phyloP scores from a whole-genome alignment of 163 green algal species.

The Trebouxia gelatinosa region DNA sequence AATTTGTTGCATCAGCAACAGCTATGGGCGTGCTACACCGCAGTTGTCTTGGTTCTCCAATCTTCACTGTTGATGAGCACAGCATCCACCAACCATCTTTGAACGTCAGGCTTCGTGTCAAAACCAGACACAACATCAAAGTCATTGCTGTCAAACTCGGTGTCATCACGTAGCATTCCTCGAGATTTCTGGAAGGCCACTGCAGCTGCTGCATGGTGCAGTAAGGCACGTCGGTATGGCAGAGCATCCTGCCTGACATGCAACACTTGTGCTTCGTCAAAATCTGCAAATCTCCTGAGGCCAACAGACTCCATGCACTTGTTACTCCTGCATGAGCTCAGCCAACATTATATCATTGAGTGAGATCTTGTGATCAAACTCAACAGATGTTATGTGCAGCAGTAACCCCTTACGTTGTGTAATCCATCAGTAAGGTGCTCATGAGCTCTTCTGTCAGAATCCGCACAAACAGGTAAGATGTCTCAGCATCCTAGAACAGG shows the following conservation, averaged over 20 bases:
- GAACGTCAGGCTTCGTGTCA: conserved; percentile 14
- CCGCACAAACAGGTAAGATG: conserved; percentile 9
- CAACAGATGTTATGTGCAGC: too few relatives aligned
- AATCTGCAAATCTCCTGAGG: conserved; percentile 4
- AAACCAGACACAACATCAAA: conserved; percentile 12
- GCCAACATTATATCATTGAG: not conserved
- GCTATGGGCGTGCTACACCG: too few relatives aligned
- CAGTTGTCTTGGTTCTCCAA: too few relatives aligned
- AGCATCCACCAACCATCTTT: too few relatives aligned
- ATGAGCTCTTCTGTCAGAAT: conserved; percentile 20
- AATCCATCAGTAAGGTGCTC: conserved; percentile 17
- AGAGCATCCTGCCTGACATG: conserved; percentile 19
- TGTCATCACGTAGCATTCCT: conserved; percentile 18
- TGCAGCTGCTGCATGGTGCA: conserved; percentile 7
- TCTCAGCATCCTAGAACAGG: conserved; percentile 11
- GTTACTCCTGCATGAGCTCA: conserved; percentile 17
- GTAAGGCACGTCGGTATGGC: conserved; percentile 20
- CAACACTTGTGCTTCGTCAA: conserved; percentile 11
- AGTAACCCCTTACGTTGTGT: too few relatives aligned
- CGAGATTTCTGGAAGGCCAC: conserved; percentile 13
- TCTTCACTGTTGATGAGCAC: too few relatives aligned
- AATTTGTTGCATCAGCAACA: too few relatives aligned
- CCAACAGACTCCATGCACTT: not conserved
- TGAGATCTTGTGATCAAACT: not conserved
- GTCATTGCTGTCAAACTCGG: conserved; percentile 5